Base-by-base conservation (phyloP, 139 green algal species). In the Chlamydomonas sp. region DNA sequence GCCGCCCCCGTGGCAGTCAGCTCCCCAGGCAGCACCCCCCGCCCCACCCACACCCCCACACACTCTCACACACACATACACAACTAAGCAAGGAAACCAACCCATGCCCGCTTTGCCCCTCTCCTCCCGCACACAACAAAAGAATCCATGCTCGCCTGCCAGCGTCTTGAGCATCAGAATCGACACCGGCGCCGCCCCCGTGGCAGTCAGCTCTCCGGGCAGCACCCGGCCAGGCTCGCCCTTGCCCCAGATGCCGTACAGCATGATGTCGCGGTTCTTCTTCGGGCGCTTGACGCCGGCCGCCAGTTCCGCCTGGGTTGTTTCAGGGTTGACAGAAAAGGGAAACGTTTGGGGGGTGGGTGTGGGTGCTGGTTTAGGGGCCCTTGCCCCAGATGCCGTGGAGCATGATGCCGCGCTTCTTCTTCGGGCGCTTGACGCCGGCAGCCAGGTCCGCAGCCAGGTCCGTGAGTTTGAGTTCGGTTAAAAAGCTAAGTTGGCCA, bases 171-270 rank as follows among this genome's bases (percentile, higher is more conserved):
- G 57, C 47, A 81, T 72, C 0, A 22, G 49, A 48, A 79, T 77
- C 67, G 74, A 81, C 36, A 80, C 71, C 22, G 65, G 68, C 1
- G 72, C 65, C 35, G 60, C 72, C 39, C 74, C 67, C 43, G 72
- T 72, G 28, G 64, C 76, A 0, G 85, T 90, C 48, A 76, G 68
- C 16, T 81, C 65, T 69, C 85, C 78, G 20, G 84, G 81, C 37
- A 57, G 30, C 34, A 96, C 72, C 20, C 54, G 68, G 2, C 80
- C 81, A 6, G 58, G 33, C 47, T 64, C 36, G 0, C 73, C 81
- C 10, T 35, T 30, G 39, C 88, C 90, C 90, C 90, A 96, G 30
- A 94, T 63, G 68, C 88, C 81, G 65, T 92, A 76, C 65, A 95
- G 76, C 39, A 69, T 65, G 5, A 94, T 83, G 48, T 87, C 79